These are phyloP conservation scores for Aspergillus ruber DNA, from an alignment of 2,329 filamentous ascomycete genomes.

Conservation along the genomic window DNA sequence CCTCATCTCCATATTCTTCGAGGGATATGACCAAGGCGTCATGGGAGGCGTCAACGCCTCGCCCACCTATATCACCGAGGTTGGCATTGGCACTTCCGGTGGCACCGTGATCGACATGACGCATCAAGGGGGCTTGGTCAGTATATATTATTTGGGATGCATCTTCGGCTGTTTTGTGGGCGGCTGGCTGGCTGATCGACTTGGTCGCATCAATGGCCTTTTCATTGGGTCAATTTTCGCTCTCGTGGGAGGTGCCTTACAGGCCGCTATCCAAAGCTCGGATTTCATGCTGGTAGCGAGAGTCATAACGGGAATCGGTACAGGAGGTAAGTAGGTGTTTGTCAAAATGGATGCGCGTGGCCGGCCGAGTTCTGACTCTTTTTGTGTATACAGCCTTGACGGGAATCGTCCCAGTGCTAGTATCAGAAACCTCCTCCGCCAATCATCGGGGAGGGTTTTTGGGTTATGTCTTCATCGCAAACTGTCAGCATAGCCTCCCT, in stretches of 20 bases:
- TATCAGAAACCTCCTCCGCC: constrained; percentile 45
- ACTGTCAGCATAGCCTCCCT: constrained; percentile 25
- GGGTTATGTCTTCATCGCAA: constrained; percentile 48
- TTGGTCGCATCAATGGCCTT: constrained; percentile 49
- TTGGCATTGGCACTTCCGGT: constrained; percentile 41
- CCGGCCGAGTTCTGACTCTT: too few species aligned
- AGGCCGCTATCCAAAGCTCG: constrained; percentile 40
- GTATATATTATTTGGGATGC: constrained; percentile 49
- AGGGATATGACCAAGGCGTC: constrained; percentile 51
- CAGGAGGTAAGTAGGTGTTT: constrained; percentile 32
- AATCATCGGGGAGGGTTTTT: constrained; percentile 43
- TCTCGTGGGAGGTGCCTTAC: constrained; percentile 45
- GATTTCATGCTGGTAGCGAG: constrained; percentile 47
- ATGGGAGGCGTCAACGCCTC: constrained; percentile 46
- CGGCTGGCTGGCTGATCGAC: constrained; percentile 46
- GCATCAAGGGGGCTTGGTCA: constrained; percentile 48
- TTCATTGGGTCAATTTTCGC: constrained; percentile 44
- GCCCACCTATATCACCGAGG: constrained; percentile 30
- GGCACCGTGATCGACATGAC: constrained; percentile 44
- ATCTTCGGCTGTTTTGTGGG: constrained; percentile 48
- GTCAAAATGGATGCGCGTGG: too few species aligned
- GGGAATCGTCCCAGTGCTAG: constrained; percentile 45
- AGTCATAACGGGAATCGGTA: constrained; percentile 48
- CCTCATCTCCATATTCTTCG: constrained; percentile 30
- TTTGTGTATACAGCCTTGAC: constrained; percentile 25